Conservation (phyloP, 2,329 filamentous ascomycete species). For the Fusarium poae region DNA sequence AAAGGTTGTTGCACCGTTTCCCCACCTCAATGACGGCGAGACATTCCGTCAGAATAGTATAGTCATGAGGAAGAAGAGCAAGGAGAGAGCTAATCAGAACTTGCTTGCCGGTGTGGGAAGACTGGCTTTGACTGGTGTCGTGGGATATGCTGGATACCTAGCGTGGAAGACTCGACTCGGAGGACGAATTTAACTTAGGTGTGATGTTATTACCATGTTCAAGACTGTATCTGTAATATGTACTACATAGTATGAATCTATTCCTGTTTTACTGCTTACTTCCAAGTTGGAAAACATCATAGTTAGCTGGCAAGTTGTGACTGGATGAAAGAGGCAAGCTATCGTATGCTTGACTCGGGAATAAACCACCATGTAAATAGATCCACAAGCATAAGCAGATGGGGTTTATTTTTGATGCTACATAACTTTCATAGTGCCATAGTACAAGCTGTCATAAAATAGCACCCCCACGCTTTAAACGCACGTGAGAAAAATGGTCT, state of each 20-base stretch:
- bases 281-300: too few species aligned
- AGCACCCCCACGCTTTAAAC: slow-evolving; percentile 35
- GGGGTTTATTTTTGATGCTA: not conserved
- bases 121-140: slow-evolving; percentile 42
- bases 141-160: slow-evolving; percentile 51
- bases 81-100: slow-evolving; percentile 46
- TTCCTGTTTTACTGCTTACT: not conserved
- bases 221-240: not conserved
- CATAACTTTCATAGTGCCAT: not conserved
- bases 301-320: not conserved
- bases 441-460: not conserved
- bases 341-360: slow-evolving; percentile 1
- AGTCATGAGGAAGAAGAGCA: slow-evolving; percentile 23
- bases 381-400: not conserved
- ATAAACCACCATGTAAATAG: slow-evolving; percentile 16
- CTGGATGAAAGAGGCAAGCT: not conserved
- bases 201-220: not conserved
- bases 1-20: slow-evolving; percentile 52
- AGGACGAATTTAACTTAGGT: slow-evolving; percentile 33
- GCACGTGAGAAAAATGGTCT: slow-evolving; percentile 44
- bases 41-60: slow-evolving; percentile 38
- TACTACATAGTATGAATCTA: not conserved
- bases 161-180: slow-evolving; percentile 50
- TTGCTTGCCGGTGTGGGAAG: slow-evolving; percentile 44
- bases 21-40: slow-evolving; percentile 51